phyloP scores from a whole-genome alignment of 1,284 basidiomycete species.

The Ustilago sp. region DNA sequence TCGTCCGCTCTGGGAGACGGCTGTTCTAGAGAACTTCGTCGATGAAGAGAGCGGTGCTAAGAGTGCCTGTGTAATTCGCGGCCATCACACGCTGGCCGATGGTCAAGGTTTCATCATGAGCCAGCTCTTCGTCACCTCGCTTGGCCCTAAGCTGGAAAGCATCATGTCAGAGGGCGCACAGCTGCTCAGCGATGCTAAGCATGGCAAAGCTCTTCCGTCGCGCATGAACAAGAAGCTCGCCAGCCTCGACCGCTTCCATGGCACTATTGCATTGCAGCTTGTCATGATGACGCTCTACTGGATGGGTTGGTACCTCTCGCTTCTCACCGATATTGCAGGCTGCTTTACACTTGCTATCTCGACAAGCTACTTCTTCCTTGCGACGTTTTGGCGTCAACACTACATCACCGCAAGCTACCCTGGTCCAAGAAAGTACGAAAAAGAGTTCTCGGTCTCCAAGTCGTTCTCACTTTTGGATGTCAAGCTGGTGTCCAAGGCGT shows the following conservation, averaged over 20 bases:
- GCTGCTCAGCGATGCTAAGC: constrained; percentile 52
- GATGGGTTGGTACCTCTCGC: constrained; percentile 34
- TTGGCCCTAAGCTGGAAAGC: constrained; percentile 59
- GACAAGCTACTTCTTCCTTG: constrained; percentile 47
- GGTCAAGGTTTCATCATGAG: constrained; percentile 67
- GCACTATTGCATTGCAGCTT: constrained; percentile 47
- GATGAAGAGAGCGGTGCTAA: constrained; percentile 46
- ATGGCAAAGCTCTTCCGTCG: constrained; percentile 58
- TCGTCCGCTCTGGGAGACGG: constrained; percentile 60
- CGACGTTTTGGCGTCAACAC: constrained; percentile 58
- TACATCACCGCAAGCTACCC: constrained; percentile 50
- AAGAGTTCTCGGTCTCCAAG: constrained; percentile 50
- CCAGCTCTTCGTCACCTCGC: constrained; percentile 61
- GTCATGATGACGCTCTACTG: constrained; percentile 61
- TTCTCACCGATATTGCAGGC: constrained; percentile 42
- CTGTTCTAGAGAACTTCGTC: constrained; percentile 58
- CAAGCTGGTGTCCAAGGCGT: constrained; percentile 65
- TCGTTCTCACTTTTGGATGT: constrained; percentile 57
- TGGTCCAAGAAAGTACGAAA: constrained; percentile 52
- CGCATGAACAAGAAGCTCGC: constrained; percentile 61
- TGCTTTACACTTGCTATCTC: constrained; percentile 44
- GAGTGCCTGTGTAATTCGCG: constrained; percentile 59
- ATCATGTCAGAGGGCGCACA: constrained; percentile 57
- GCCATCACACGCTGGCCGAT: constrained; percentile 65
- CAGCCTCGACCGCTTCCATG: constrained; percentile 53